Percentiles rank a stretch among this genome's conserved stretches.
These are phyloP conservation scores for Lachnellula hyalina DNA, from an alignment of 2,329 filamentous ascomycete species.

Conservation along the genomic window DNA sequence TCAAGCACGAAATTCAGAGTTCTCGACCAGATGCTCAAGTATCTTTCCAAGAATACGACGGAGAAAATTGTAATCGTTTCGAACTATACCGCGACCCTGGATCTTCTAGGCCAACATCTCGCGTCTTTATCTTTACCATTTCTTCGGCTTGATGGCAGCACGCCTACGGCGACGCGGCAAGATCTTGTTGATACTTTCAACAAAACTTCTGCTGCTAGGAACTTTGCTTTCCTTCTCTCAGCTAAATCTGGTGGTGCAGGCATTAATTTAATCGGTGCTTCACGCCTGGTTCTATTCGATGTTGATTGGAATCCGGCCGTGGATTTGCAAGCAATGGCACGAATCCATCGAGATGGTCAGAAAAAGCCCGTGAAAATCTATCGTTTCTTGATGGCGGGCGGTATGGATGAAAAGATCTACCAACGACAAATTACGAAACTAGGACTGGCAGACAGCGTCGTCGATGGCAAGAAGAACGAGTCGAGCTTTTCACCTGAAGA, in stretches of 20 bases:
- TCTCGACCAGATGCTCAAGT: slow-evolving; percentile 59
- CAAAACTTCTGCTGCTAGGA: slow-evolving; percentile 45
- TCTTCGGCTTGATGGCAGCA: slow-evolving; percentile 65
- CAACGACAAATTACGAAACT: slow-evolving; percentile 68
- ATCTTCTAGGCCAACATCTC: slow-evolving; percentile 58
- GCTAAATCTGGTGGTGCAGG: slow-evolving; percentile 68
- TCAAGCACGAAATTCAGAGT: slow-evolving; percentile 63
- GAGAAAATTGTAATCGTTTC: slow-evolving; percentile 74
- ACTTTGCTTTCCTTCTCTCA: slow-evolving; percentile 66
- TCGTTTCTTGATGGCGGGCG: slow-evolving; percentile 61
- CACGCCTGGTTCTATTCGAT: slow-evolving; percentile 65
- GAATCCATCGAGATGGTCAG: slow-evolving; percentile 68
- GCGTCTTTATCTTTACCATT: slow-evolving; percentile 54
- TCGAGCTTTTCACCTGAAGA: slow-evolving; percentile 62
- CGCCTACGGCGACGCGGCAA: slow-evolving; percentile 59
- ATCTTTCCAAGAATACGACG: slow-evolving; percentile 52
- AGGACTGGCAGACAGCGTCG: slow-evolving; percentile 64
- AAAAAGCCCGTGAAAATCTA: slow-evolving; percentile 65
- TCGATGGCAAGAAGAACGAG: slow-evolving; percentile 58
- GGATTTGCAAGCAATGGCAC: slow-evolving; percentile 69
- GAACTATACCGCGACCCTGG: slow-evolving; percentile 68
- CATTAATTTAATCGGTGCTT: slow-evolving; percentile 66
- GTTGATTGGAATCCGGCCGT: slow-evolving; percentile 73
- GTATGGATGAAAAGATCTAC: slow-evolving; percentile 70
- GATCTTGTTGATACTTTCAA: slow-evolving; percentile 67